These are phyloP conservation scores for Fusarium miscanthi DNA, from an alignment of 2,329 filamentous ascomycete species.

Conservation along the genomic window DNA sequence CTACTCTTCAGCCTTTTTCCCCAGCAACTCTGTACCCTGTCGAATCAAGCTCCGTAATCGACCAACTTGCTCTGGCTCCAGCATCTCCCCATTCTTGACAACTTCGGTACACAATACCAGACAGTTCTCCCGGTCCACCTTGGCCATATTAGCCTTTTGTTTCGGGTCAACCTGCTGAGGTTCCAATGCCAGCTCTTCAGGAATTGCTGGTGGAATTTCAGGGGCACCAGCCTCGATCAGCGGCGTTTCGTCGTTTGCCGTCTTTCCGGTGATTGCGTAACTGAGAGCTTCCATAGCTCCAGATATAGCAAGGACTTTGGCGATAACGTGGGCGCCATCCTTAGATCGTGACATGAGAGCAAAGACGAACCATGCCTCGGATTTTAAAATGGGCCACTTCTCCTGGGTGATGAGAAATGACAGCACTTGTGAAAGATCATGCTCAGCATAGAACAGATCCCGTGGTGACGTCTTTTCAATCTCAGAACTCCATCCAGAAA, in stretches of 20 bases:
- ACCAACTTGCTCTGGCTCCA: constrained; percentile 53
- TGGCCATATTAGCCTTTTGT: constrained; percentile 58
- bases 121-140: constrained; percentile 70
- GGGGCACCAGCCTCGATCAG: constrained; percentile 33
- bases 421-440: constrained; percentile 58
- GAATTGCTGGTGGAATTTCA: constrained; percentile 29
- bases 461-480: constrained; percentile 2
- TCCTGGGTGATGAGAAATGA: constrained; percentile 65
- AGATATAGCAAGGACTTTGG: constrained; percentile 55
- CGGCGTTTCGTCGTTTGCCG: constrained; percentile 25
- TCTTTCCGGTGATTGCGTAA: constrained; percentile 61
- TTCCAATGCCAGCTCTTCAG: constrained; percentile 55
- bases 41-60: constrained; percentile 62
- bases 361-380: constrained; percentile 71
- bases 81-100: constrained; percentile 55
- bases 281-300: constrained; percentile 59
- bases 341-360: constrained; percentile 67
- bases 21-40: constrained; percentile 60
- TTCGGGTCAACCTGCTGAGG: constrained; percentile 60
- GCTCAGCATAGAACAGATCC: constrained; percentile 58
- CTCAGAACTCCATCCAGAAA: constrained; percentile 50
- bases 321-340: constrained; percentile 61
- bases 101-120: constrained; percentile 69
- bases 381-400: constrained; percentile 69
- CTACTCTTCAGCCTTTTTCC: constrained; percentile 40